Conservation (phyloP, 257 asterid species). For the Solanum rostratum region DNA sequence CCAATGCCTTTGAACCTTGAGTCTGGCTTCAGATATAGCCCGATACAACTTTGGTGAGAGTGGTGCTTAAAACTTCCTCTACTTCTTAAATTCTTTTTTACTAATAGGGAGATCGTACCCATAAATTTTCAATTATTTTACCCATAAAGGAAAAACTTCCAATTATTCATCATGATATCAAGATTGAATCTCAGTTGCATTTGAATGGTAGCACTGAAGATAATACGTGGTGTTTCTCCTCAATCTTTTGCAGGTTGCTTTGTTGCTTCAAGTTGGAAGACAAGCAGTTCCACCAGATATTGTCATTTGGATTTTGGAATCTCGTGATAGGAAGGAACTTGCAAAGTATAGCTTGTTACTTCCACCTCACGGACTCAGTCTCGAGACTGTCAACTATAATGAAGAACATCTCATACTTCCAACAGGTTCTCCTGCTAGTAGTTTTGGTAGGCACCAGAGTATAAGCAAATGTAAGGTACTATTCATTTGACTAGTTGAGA, state of each 20-base stretch:
- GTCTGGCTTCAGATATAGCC: background rate
- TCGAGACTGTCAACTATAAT: slow-evolving; percentile 34
- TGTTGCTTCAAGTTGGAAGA: slow-evolving; percentile 83
- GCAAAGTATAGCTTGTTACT: slow-evolving; percentile 50
- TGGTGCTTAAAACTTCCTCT: background rate
- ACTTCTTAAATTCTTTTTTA: background rate
- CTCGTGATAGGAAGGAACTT: slow-evolving; percentile 71
- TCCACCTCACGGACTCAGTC: slow-evolving; percentile 81
- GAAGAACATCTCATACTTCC: slow-evolving; percentile 63
- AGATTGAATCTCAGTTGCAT: background rate
- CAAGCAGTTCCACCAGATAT: slow-evolving; percentile 67
- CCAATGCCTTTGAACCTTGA: background rate
- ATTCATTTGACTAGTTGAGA: slow-evolving; percentile 11
- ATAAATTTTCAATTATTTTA: background rate
- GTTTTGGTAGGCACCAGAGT: slow-evolving; percentile 52
- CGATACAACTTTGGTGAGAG: background rate
- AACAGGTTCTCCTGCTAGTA: slow-evolving; percentile 35
- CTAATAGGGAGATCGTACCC: background rate
- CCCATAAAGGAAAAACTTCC: background rate
- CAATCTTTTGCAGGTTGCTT: slow-evolving; percentile 44
- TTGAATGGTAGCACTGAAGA: background rate
- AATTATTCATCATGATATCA: background rate
- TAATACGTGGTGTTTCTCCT: background rate
- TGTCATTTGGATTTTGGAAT: slow-evolving; percentile 49
- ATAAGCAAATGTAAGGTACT: slow-evolving; percentile 61